Percentiles rank a stretch among this genome's conserved stretches.
phyloP scores from a whole-genome alignment of 1,139 yeast species.

The Petasospora fabianii region DNA sequence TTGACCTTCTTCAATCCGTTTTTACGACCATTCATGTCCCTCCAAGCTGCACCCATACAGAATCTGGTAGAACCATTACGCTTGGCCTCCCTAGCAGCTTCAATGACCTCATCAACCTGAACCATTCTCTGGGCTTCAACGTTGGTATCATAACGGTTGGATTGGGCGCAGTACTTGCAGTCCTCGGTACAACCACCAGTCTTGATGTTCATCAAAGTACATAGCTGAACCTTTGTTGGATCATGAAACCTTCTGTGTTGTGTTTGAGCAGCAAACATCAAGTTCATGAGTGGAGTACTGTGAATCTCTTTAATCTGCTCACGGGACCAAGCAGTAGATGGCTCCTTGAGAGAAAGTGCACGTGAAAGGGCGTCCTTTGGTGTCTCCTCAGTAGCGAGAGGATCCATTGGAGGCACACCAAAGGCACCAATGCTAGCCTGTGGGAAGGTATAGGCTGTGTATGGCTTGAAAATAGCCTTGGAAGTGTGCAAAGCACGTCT shows the following conservation, averaged over 20 bases:
- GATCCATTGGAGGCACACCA: not conserved
- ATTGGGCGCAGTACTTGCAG: slow-evolving; percentile 79
- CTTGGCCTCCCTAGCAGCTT: slow-evolving; percentile 63
- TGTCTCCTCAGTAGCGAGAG: not conserved
- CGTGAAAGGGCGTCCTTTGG: slow-evolving; percentile 14
- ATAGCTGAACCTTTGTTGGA: slow-evolving; percentile 67
- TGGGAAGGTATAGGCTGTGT: slow-evolving; percentile 2
- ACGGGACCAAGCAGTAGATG: slow-evolving; percentile 56
- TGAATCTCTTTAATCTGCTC: slow-evolving; percentile 57
- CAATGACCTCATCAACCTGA: slow-evolving; percentile 56
- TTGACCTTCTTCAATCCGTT: slow-evolving; percentile 59
- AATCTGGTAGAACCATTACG: slow-evolving; percentile 71
- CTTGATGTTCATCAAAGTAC: slow-evolving; percentile 71
- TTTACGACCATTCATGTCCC: slow-evolving; percentile 79
- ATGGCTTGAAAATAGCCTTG: slow-evolving; percentile 1
- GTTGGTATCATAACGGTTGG: slow-evolving; percentile 65
- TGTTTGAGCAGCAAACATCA: slow-evolving; percentile 56
- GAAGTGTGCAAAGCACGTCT: slow-evolving; percentile 1
- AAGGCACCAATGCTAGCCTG: not conserved
- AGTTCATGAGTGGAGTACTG: slow-evolving; percentile 61
- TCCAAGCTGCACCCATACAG: slow-evolving; percentile 89
- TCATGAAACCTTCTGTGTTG: slow-evolving; percentile 68
- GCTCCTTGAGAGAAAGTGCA: slow-evolving; percentile 32
- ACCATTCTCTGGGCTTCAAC: slow-evolving; percentile 64
- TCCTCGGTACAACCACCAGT: slow-evolving; percentile 83